Conservation (phyloP, 805 yeast species). For the Candida ovalis region DNA sequence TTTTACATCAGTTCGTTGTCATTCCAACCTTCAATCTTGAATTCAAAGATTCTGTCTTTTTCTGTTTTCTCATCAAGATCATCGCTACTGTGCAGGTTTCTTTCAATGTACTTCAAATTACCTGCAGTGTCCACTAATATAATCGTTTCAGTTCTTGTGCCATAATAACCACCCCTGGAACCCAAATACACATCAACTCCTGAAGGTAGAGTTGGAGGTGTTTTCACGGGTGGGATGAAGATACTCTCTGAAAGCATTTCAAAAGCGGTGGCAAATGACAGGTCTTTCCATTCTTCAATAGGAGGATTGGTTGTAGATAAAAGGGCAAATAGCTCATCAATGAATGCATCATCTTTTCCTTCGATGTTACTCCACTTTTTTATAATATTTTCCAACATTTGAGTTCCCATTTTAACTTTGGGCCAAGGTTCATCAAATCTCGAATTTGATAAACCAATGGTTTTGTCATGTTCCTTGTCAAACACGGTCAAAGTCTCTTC, state of each 20-base stretch:
- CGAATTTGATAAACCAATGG: slow-evolving; percentile 68
- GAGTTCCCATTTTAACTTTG: slow-evolving; percentile 63
- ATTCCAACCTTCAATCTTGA: slow-evolving; percentile 18
- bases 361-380: slow-evolving; percentile 14
- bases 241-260: slow-evolving; percentile 54
- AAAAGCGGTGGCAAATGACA: slow-evolving; percentile 26
- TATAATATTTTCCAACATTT: slow-evolving; percentile 47
- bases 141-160: slow-evolving; percentile 85
- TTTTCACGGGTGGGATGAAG: slow-evolving; percentile 64
- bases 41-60: slow-evolving; percentile 8
- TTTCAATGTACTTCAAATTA: slow-evolving; percentile 56
- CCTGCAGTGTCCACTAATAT: slow-evolving; percentile 53
- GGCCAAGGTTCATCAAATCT: slow-evolving; percentile 69
- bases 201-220: slow-evolving; percentile 11
- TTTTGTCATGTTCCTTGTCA: slow-evolving; percentile 12
- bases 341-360: slow-evolving; percentile 35
- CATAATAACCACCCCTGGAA: slow-evolving; percentile 62
- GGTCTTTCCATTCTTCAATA: slow-evolving; percentile 27
- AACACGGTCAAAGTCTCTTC: slow-evolving; percentile 24
- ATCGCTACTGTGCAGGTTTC: slow-evolving; percentile 51
- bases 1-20: neutral
- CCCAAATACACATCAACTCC: slow-evolving; percentile 6
- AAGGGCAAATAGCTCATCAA: slow-evolving; percentile 49
- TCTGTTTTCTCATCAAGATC: slow-evolving; percentile 23
- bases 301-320: slow-evolving; percentile 41